A percentile compares a stretch with the other conserved stretches of the same genome.
These are phyloP conservation scores for Silene coronaria DNA, from an alignment of 179 eudicot genomes.

Conservation along the genomic window DNA sequence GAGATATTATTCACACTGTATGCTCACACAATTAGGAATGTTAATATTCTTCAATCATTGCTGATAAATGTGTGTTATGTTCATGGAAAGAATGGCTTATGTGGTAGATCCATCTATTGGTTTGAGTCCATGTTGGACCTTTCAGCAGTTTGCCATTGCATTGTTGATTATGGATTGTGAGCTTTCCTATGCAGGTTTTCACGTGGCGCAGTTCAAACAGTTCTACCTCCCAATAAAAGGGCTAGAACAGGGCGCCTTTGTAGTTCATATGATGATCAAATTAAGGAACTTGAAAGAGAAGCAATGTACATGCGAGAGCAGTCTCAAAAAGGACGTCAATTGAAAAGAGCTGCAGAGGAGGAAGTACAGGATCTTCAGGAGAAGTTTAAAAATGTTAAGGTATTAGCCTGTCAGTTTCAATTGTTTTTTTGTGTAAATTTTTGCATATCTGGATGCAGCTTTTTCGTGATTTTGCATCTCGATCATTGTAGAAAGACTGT, in stretches of 20 bases:
- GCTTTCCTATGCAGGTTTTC: conserved; percentile 60
- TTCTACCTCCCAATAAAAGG: conserved; percentile 78
- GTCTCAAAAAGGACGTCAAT: conserved; percentile 36
- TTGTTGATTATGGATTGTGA: neutral
- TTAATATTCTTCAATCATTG: neutral
- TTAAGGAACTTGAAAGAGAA: conserved; percentile 60
- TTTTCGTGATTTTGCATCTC: neutral
- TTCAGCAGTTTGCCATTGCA: conserved; percentile 1
- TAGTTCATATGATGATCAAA: conserved; percentile 75
- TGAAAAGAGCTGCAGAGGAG: conserved; percentile 54
- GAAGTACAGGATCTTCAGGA: conserved; percentile 33
- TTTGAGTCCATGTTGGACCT: neutral
- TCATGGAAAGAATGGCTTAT: neutral
- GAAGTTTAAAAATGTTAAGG: conserved; percentile 50
- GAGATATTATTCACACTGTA: neutral
- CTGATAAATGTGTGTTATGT: neutral
- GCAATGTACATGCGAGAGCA: conserved; percentile 34
- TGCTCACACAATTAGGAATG: neutral
- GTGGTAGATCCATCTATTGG: neutral
- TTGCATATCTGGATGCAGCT: neutral
- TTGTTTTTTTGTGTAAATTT: neutral
- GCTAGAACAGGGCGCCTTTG: conserved; percentile 60
- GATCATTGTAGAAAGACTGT: neutral
- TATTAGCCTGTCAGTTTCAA: conserved; percentile 17
- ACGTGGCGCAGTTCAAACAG: conserved; percentile 73